Conservation (phyloP, 306 rosid genomes). For the Hylodesmum podocarpum region DNA sequence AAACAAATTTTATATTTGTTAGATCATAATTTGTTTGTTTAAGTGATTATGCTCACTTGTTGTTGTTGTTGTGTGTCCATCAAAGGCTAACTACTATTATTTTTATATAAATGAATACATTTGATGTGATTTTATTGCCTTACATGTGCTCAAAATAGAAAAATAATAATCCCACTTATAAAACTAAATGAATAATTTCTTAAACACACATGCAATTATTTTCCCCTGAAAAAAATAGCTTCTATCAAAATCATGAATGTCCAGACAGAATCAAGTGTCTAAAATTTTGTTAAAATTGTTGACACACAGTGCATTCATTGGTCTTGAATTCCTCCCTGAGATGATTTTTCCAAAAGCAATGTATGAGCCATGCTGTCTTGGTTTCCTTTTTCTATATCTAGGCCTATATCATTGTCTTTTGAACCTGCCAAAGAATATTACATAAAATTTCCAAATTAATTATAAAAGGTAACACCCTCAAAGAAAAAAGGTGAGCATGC, state of each 20-base stretch:
- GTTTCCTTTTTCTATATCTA: background rate
- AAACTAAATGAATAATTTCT: background rate
- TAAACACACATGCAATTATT: background rate
- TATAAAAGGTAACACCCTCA: background rate
- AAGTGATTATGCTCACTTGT: too few relatives aligned
- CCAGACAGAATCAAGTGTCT: background rate
- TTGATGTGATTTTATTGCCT: too few relatives aligned
- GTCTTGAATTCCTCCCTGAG: background rate
- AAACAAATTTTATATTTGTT: too few relatives aligned
- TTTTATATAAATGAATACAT: too few relatives aligned
- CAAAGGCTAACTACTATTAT: too few relatives aligned
- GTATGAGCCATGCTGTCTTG: background rate
- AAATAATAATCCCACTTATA: too few relatives aligned
- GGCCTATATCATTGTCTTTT: background rate
- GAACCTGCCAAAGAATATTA: background rate
- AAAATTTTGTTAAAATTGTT: background rate
- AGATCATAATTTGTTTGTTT: too few relatives aligned
- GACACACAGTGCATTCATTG: background rate
- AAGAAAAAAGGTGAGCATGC: background rate
- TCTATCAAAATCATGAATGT: too few relatives aligned
- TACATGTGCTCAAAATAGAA: too few relatives aligned
- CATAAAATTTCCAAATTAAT: background rate
- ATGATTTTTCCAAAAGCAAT: background rate
- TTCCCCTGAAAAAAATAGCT: too few relatives aligned
- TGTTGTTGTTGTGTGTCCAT: too few relatives aligned